Evolutionary conservation across 2,329 filamentous ascomycete genomes (phyloP), one percentile per base, ranked within the genome.

Genomic region (Herpotrichia juniperi): DNA sequence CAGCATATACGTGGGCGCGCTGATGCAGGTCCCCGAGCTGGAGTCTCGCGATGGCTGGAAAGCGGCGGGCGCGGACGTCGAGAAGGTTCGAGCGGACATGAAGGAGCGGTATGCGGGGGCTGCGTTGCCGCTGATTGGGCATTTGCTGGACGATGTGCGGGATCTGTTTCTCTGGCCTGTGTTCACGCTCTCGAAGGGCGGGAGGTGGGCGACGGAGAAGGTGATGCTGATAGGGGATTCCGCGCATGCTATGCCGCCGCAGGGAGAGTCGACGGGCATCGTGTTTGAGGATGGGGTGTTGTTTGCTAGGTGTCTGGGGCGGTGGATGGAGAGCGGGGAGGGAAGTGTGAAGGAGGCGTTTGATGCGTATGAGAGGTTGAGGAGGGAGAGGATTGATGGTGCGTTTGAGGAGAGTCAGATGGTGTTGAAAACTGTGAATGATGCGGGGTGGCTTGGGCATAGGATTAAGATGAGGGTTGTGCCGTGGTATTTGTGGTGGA

Each of bases 211-310:
- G 1, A 78, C 76, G 0, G 67, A 76, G n/a, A 63, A 74, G 4
- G 71, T 74, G 2, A 76, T 78, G 69, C 61, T 79, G 30, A 71
- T 79, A 4, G 77, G 77, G 3, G 77, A 80, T 51, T 75, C 76
- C 26, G 77, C 78, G 43, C 77, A 79, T 58, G 77, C 76, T 9
- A 81, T 81, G 79, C 78, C 79, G 3, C 79, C 79, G 2, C 78
- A 81, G 51, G 79, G 79, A 10, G 79, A 81, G 54, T 74, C 72
- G 26, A 81, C 79, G 3, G 79, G 79, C 14, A 76, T 82, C 28
- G 78, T 81, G 9, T 81, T 82, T 54, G 80, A 82, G 64, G 79
- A 82, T 59, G 80, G 76, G 2, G 76, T 81, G 30, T 62, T 82
- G 47, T 76, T 82, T 63, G 74, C 79, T 19, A 64, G 76, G 42